Base-by-base conservation (phyloP, 2,329 filamentous ascomycete genomes). In the Chaetomium olivaceum region DNA sequence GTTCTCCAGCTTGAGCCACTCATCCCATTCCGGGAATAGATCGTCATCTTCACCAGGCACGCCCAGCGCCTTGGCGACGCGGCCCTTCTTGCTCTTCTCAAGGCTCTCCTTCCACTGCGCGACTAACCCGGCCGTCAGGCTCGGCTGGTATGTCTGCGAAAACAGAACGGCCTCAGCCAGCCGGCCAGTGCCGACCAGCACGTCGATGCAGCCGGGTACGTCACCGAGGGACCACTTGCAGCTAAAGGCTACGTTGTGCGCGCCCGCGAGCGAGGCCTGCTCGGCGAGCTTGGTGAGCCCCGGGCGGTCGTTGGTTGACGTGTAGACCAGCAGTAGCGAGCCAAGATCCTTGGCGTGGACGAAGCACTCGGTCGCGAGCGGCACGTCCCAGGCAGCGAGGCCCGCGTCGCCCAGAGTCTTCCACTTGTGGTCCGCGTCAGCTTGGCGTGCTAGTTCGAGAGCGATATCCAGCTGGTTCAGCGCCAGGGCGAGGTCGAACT, bases 401-500 rank as follows among this genome's bases (percentile, higher is more conserved):
- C 95, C 95, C 1, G 93, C 91, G 73, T 99, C 95, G 67, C 95
- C 95, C 4, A 99, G 92, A 3, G 88, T 93, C 85, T 98, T 98
- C 95, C 95, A 99, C 80, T 97, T 97, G 80, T 98, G 94, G 77
- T 98, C 95, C 1, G 89, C 91, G 69, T 97, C 90, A 12, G 92
- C 91, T 76, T 91, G 84, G 50, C 89, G 86, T 7, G 95, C 94
- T 59, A 98, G 87, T 67, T 93, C 89, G 3, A 97, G 85, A 0
- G 94, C 94, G 74, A 94, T 91, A 50, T 93, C 86, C 16, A 98
- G 86, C 69, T 95, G 90, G 73, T 90, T 92, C 52, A 99, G 83
- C 3, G 88, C 85, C 36, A 99, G 83, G 0, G 95, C 90, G 25
- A 99, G 86, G 67, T 99, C 95, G 73, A 99, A 98, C 76, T 96